Percentiles rank a stretch among this genome's conserved stretches.
Evolutionary conservation across 2,329 filamentous ascomycete genomes (phyloP).

Genomic region (Ophiosphaerella narmari): DNA sequence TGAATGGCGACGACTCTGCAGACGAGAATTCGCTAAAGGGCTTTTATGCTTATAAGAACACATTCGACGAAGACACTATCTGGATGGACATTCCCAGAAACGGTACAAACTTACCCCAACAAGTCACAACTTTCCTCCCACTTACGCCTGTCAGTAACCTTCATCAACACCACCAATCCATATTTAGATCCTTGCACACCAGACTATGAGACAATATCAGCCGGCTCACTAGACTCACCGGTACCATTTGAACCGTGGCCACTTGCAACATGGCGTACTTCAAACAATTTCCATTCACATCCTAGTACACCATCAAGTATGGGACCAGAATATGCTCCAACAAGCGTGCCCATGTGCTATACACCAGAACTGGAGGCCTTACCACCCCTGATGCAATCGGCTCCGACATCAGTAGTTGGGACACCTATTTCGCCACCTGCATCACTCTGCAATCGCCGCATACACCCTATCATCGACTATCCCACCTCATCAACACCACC

Average conservation of each 20-base stretch:
- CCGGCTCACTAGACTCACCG: slow-evolving; percentile 39
- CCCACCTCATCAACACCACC: slow-evolving; percentile 35
- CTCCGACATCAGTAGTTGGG: slow-evolving; percentile 33
- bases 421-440: slow-evolving; percentile 50
- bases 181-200: slow-evolving; percentile 56
- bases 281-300: slow-evolving; percentile 29
- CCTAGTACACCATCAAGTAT: slow-evolving; percentile 48
- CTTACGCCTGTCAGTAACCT: slow-evolving; percentile 55
- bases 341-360: slow-evolving; percentile 37
- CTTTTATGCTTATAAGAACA: slow-evolving; percentile 70
- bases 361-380: slow-evolving; percentile 36
- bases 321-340: slow-evolving; percentile 60
- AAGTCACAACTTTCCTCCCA: not conserved
- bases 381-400: slow-evolving; percentile 36
- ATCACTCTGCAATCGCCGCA: slow-evolving; percentile 54
- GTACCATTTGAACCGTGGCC: slow-evolving; percentile 34
- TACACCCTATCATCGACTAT: slow-evolving; percentile 59
- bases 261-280: slow-evolving; percentile 32
- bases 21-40: slow-evolving; percentile 58
- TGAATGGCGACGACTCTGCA: slow-evolving; percentile 59
- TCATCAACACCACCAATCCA: slow-evolving; percentile 66
- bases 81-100: slow-evolving; percentile 67
- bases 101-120: slow-evolving; percentile 44
- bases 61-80: slow-evolving; percentile 63
- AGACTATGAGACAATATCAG: slow-evolving; percentile 40